Conservation (phyloP, 495 filamentous ascomycete genomes). For the Beverwykella pulmonaria region DNA sequence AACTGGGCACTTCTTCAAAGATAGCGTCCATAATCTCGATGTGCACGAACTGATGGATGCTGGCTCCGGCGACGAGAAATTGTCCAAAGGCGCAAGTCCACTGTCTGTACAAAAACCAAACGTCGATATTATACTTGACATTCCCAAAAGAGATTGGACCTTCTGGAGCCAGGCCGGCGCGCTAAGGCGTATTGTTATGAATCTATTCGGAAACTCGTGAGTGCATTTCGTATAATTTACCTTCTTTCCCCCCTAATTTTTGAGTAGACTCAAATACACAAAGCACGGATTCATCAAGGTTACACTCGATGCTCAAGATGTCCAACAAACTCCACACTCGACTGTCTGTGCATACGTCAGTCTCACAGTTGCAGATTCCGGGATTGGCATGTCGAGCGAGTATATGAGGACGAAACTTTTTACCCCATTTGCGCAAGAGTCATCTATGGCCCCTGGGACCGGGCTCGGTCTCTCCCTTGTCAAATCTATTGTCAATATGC, state of each 20-base stretch:
- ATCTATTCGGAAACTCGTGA: slow-evolving; percentile 30
- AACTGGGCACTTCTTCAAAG: background rate
- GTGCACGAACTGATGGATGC: background rate
- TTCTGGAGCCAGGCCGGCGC: slow-evolving; percentile 15
- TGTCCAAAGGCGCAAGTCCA: background rate
- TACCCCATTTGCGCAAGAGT: slow-evolving; percentile 23
- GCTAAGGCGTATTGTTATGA: slow-evolving; percentile 18
- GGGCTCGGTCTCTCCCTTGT: slow-evolving; percentile 23
- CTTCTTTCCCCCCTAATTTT: background rate
- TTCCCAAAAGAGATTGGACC: slow-evolving; percentile 9
- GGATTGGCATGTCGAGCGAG: slow-evolving; percentile 16
- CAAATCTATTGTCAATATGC: slow-evolving; percentile 14
- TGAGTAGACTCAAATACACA: slow-evolving; percentile 19
- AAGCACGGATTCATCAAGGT: slow-evolving; percentile 14
- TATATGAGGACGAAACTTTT: slow-evolving; percentile 19
- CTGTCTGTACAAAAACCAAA: background rate
- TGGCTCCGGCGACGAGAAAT: background rate
- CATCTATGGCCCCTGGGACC: slow-evolving; percentile 9
- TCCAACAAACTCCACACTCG: background rate
- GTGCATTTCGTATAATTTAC: background rate
- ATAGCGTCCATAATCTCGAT: background rate
- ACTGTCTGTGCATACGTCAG: background rate
- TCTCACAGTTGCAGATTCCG: slow-evolving; percentile 14
- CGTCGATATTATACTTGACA: background rate
- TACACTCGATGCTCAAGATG: background rate